A percentile compares a stretch with the other conserved stretches of the same genome.
Conservation (phyloP, 441 rosid genomes). For the Sinapis alba region DNA sequence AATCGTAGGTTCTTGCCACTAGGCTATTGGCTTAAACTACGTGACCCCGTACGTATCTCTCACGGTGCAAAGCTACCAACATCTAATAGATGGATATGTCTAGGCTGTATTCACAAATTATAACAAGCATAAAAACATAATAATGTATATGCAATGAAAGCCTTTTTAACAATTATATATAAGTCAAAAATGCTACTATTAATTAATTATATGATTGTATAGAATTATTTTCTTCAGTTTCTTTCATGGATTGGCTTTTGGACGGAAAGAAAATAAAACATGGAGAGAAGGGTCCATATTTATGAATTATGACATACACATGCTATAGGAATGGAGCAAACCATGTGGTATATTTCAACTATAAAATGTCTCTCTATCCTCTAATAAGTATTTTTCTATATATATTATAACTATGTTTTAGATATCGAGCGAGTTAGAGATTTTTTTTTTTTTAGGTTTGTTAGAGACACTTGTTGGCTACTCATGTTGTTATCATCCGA, state of each 20-base stretch:
- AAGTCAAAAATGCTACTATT: neutral
- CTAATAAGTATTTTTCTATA: too few species aligned
- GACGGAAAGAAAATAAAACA: conserved; percentile 19
- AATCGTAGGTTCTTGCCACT: neutral
- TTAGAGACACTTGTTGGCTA: conserved; percentile 36
- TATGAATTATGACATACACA: conserved; percentile 31
- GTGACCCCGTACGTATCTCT: neutral
- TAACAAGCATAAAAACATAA: neutral
- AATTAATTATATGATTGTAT: neutral
- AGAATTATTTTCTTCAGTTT: neutral
- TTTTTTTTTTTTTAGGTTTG: too few species aligned
- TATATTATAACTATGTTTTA: too few species aligned
- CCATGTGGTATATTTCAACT: conserved; percentile 32
- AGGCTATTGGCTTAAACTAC: neutral
- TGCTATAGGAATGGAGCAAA: conserved; percentile 35
- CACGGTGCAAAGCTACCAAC: neutral
- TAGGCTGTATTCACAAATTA: neutral
- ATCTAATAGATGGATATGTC: neutral
- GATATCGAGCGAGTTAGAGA: too few species aligned
- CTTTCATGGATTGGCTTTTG: conserved; percentile 31
- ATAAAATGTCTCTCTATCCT: neutral
- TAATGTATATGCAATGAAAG: neutral
- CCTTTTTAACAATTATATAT: neutral
- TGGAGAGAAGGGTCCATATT: conserved; percentile 36
- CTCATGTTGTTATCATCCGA: conserved; percentile 30